phyloP scores from a whole-genome alignment of 331 rosid species.

The Prunus yedoensis region DNA sequence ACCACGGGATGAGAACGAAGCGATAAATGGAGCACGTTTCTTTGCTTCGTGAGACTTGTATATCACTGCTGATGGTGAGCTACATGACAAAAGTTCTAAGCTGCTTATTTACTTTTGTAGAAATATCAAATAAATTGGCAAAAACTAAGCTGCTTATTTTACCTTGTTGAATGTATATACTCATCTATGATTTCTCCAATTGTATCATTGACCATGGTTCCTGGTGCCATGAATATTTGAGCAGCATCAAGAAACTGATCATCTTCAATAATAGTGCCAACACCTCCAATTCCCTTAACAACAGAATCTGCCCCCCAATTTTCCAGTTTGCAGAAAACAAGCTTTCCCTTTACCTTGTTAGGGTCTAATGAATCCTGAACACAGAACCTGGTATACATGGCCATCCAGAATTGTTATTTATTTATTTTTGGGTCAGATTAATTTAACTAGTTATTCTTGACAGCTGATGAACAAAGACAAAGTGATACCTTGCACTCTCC shows the following conservation, averaged over 20 bases:
- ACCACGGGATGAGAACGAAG: slow-evolving; percentile 88
- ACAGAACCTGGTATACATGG: slow-evolving; percentile 46
- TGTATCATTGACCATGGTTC: slow-evolving; percentile 51
- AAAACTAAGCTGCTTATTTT: not conserved
- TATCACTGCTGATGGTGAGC: slow-evolving; percentile 74
- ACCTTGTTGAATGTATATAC: slow-evolving; percentile 68
- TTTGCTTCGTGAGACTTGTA: slow-evolving; percentile 44
- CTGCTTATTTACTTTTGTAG: not conserved
- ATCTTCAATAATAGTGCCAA: slow-evolving; percentile 54
- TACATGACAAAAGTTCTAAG: slow-evolving; percentile 26
- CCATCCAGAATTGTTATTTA: not conserved
- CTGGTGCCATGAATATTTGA: slow-evolving; percentile 78
- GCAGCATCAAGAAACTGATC: slow-evolving; percentile 51
- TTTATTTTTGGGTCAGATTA: not conserved
- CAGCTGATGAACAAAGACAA: not conserved
- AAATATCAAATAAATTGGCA: not conserved
- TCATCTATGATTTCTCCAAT: slow-evolving; percentile 37
- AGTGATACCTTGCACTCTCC: slow-evolving; percentile 50
- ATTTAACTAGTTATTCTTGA: not conserved
- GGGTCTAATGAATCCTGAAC: slow-evolving; percentile 51
- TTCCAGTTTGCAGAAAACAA: slow-evolving; percentile 53
- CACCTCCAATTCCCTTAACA: slow-evolving; percentile 63
- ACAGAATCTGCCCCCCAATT: slow-evolving; percentile 59
- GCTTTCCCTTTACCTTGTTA: slow-evolving; percentile 57
- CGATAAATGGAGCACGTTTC: slow-evolving; percentile 61